Evolutionary conservation across 257 asterid genomes (phyloP).

Genomic region (Voacanga thouarsii): DNA sequence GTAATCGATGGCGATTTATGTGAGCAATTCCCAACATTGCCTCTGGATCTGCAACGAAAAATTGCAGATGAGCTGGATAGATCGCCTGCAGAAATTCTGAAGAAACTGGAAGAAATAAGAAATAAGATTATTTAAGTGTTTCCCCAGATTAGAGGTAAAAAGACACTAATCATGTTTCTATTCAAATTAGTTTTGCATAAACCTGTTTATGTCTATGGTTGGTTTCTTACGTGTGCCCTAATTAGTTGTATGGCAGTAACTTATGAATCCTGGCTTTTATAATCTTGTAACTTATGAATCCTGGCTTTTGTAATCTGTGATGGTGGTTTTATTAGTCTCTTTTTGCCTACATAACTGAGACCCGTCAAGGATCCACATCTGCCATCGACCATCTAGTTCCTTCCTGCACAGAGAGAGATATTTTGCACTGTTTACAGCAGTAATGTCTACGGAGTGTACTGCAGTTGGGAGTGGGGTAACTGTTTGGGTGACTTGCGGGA

Average conservation of each 20-base stretch:
- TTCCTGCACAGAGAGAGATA: not conserved
- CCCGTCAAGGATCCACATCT: not conserved
- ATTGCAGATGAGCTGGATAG: constrained; percentile 96
- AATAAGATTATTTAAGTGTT: constrained; percentile 72
- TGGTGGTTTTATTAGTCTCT: not conserved
- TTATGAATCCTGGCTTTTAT: not conserved
- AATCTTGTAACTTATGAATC: too few relatives aligned
- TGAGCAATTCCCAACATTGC: constrained; percentile 87
- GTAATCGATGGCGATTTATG: constrained; percentile 97
- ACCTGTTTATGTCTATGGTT: not conserved
- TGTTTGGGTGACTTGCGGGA: not conserved
- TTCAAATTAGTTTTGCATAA: not conserved
- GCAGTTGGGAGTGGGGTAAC: not conserved
- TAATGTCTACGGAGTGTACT: not conserved
- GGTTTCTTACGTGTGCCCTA: too few relatives aligned
- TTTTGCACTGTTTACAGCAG: too few relatives aligned
- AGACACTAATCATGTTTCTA: not conserved
- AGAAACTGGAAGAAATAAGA: constrained; percentile 90
- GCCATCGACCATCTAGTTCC: not conserved
- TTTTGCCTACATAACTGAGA: not conserved
- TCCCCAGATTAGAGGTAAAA: constrained; percentile 19
- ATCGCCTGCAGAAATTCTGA: constrained; percentile 94
- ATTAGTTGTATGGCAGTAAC: not conserved
- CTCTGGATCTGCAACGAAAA: constrained; percentile 95
- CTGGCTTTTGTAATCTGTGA: too few relatives aligned